Evolutionary conservation across 208 protist genomes (phyloP), one percentile per base, ranked within the genome.

Genomic region (Trypanosomatidae sp.): DNA sequence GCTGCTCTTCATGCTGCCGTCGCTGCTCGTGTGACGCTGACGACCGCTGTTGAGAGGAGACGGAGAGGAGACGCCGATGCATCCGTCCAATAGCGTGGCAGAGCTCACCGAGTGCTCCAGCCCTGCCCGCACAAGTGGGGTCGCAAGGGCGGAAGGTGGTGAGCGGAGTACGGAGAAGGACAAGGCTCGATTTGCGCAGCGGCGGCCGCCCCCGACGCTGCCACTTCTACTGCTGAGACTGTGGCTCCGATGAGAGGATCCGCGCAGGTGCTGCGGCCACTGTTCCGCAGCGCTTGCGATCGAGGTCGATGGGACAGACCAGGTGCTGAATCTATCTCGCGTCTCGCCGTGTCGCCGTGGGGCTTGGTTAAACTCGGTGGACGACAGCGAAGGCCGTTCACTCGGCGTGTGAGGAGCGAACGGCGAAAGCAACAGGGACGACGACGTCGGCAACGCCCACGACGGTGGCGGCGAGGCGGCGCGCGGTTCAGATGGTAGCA

Each of bases 151-250:
- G 25, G 60, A 55, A 12, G 75, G 69, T 8, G 69, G 69, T 25
- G 75, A 74, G 69, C 69, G 75, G 22, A 66, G 22, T 22, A 46
- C 10, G 5, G 75, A 74, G 49, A 79, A 71, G 28, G 75, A 79
- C n/a, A 68, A 10, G n/a, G 75, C 75, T 13, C 75, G 75, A 36
- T 49, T 22, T 9, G 50, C 30, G 12, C 46, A 28, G 17, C 44
- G 60, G 25, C 46, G 59, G 9, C 55, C 41, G 33, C 36, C 28
- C 1, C 72, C 30, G n/a, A n/a, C 47, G 1, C 66, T 46, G 44
- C 17, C n/a, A 49, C 65, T 17, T 46, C 58, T 55, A 25, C 73
- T 71, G 39, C 59, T 7, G 44, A 55, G 50, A 28, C 73, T 71
- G 56, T 50, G 66, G 25, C 73, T 77, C 43, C 65, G 66, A 50